Base-by-base conservation (phyloP, 495 filamentous ascomycete genomes). In the Umbilicaria muhlenbergii region DNA sequence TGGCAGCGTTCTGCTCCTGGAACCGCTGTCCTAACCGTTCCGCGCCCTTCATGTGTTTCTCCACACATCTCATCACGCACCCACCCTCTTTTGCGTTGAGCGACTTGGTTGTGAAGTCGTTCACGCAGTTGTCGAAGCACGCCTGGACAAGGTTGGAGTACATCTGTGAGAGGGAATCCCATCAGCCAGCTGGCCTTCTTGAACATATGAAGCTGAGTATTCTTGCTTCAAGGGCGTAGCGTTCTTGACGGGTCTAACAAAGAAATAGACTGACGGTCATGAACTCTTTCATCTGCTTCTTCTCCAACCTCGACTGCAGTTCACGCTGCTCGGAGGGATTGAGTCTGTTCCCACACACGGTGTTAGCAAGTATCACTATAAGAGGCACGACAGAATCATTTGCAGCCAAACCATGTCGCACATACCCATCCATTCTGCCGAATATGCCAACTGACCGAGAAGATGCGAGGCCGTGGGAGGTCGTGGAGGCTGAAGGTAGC, bases 281-380 rank as follows among this genome's bases (percentile, higher is more conserved):
- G 60, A 98, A 95, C 50, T 95, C 89, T 69, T 94, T 94, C 74
- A 96, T 80, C 69, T 99, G 91, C 66, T 87, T 88, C 65, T 80
- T 80, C 69, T 96, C 84, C 74, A 96, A 84, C 63, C 89, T 83
- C 61, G 70, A 55, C 55, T 89, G 77, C 60, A 99, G 81, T 71
- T 96, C 86, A 62, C 83, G 80, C 66, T 87, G 82, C 67, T 99
- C 91, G 44, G 79, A 61, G 52, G 73, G 61, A 47, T 78, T 87
- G 61, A 98, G 85, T 36, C 60, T 63, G 34, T 11, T 36, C 16
- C 39, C 37, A 38, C 17, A 41, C 36, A 8, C 5, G 5, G 4
- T 28, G 24, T 28, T 6, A 28, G 24, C 24, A 28, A 28, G 24
- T 6, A 8, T 10, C 4, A 6, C 24, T 28, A 10, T 6, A 10